Conservation (phyloP, 352 stramenopile species). For the Thraustochytrium striatum region DNA sequence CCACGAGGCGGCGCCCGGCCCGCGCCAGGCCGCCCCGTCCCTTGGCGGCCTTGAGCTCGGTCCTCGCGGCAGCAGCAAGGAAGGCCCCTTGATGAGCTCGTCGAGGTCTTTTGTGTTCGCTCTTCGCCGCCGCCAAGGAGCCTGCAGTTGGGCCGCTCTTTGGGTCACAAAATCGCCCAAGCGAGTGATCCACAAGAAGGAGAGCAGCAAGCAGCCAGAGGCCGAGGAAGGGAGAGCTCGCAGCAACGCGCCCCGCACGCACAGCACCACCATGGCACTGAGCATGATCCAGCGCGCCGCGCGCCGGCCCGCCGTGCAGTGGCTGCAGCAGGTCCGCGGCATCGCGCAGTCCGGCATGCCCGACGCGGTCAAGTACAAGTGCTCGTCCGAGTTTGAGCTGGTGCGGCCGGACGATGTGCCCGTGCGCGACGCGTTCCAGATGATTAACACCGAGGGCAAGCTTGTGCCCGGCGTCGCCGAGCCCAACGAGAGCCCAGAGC, state of each 20-base stretch:
- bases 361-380: slow-evolving; percentile 25
- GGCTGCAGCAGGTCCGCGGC: too few species aligned
- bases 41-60: neutral
- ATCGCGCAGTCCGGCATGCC: slow-evolving; percentile 17
- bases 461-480: neutral
- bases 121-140: neutral
- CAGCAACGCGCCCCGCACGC: neutral
- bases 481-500: neutral
- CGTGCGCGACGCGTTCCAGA: slow-evolving; percentile 18
- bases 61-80: neutral
- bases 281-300: too few species aligned
- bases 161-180: too few species aligned
- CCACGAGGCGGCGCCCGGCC: neutral
- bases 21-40: neutral
- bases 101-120: neutral
- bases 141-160: too few species aligned
- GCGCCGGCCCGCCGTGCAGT: too few species aligned
- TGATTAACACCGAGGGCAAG: slow-evolving; percentile 12
- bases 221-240: neutral
- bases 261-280: neutral
- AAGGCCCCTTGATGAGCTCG: neutral
- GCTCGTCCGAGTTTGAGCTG: neutral
- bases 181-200: too few species aligned
- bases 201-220: too few species aligned
- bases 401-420: neutral